Conservation (phyloP, 2,329 filamentous ascomycete genomes). For the Pseudocercospora macadamiae region DNA sequence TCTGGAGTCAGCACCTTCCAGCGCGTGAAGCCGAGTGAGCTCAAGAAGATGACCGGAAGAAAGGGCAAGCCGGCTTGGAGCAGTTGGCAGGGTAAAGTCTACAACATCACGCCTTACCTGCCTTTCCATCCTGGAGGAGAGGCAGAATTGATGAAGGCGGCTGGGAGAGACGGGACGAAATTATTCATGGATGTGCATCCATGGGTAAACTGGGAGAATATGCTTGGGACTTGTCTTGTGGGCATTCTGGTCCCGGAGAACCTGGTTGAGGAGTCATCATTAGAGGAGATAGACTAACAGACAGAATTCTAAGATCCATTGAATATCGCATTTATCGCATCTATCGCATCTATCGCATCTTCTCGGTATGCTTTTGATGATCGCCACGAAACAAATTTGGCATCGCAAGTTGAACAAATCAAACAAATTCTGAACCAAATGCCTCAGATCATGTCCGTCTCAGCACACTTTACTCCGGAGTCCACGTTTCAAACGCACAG, state of each 20-base stretch:
- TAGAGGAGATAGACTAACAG: slow-evolving; percentile 65
- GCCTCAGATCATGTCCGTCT: too few species aligned
- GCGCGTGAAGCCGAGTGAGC: slow-evolving; percentile 78
- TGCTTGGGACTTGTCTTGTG: slow-evolving; percentile 63
- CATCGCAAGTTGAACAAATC: too few species aligned
- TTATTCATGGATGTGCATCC: slow-evolving; percentile 67
- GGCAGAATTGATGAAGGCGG: slow-evolving; percentile 76
- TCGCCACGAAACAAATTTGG: too few species aligned
- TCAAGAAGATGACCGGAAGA: slow-evolving; percentile 78
- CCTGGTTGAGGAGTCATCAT: slow-evolving; percentile 38
- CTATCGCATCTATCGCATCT: too few species aligned
- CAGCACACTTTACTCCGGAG: too few species aligned
- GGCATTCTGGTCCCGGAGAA: slow-evolving; percentile 63
- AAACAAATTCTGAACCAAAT: too few species aligned
- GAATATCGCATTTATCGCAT: too few species aligned
- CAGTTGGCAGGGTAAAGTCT: slow-evolving; percentile 84
- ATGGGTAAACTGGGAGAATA: slow-evolving; percentile 71
- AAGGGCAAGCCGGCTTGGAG: slow-evolving; percentile 87
- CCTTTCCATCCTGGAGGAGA: slow-evolving; percentile 89
- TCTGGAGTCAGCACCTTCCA: slow-evolving; percentile 58
- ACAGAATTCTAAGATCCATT: too few species aligned
- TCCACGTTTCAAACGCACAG: background rate
- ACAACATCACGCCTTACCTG: slow-evolving; percentile 88
- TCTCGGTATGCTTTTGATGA: too few species aligned
- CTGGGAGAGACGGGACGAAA: slow-evolving; percentile 69